Evolutionary conservation across 495 filamentous ascomycete genomes (phyloP), one percentile per base, ranked within the genome.

Genomic region (Lophiotrema nucula): DNA sequence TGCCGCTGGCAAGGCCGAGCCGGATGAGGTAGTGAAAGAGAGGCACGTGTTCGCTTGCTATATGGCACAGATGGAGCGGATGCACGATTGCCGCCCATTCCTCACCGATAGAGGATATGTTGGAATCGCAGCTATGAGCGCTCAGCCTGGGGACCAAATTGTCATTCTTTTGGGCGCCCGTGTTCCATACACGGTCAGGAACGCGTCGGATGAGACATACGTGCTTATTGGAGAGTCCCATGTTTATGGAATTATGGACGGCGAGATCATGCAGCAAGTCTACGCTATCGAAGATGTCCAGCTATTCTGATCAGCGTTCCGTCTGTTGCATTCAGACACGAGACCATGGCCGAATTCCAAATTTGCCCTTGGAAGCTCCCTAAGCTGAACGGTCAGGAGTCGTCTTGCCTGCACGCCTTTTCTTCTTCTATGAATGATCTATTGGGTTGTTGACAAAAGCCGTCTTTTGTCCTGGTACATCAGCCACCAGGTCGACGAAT

Each of bases 211-310:
- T 18, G 23, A 22, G 3, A 12, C 12, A 5, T 58, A 46, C 45
- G 13, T 8, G 11, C 23, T 58, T 11, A 25, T 58, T 12, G 55
- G 55, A n/a, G 55, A 58, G 39, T 23, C 33, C 10, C 47, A 53
- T 47, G 48, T 53, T 22, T 53, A 33, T 47, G 49, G 48, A 3
- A 52, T 52, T 25, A 60, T 60, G 56, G 56, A 53, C 43, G 56
- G 56, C 18, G 56, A 60, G 28, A 47, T 22, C 16, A 42, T 53
- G 50, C 2, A 23, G 31, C 13, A 52, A 22, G 13, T 16, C 15
- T 16, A 2, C 13, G 27, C 2, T 8, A 5, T 52, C 16, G 48
- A 38, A 21, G 27, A 21, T 10, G 39, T 52, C 48, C n/a, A n/a
- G 10, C 26, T 52, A 1, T 26, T 26, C 27, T 52, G 22, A 35